Base-by-base conservation (phyloP, 2,329 filamentous ascomycete species). In the Berkeleyomyces basicola region DNA sequence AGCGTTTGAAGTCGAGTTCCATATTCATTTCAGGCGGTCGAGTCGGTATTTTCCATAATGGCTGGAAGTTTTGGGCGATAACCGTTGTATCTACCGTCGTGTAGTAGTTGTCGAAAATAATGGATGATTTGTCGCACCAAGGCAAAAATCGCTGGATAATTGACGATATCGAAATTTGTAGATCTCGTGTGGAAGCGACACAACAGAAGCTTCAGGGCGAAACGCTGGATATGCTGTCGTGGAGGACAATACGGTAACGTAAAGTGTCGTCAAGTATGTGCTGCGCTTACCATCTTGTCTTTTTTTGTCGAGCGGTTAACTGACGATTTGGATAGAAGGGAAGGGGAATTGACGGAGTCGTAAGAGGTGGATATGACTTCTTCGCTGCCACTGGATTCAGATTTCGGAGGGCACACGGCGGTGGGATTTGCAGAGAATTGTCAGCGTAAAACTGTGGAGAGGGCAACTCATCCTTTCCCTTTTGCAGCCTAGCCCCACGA, bases 231-330 rank as follows among this genome's bases (percentile, higher is more conserved):
- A 57, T 58, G 46, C 7, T 59, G 44, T 59, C 61, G 61, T 47
- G 59, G 31, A 59, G 14, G 58, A 46, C 43, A n/a, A 57, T 61
- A 39, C 16, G 46, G 33, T 42, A 9, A 44, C 43, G 62, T 61
- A 23, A 11, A 55, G 14, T n/a, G 51, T 43, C 43, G 37, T 59
- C 37, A 46, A 31, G 46, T 57, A 51, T 40, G 23, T 61, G 68
- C 66, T 69, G 71, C 71, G 72, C 82, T 83, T 81, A 86, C 83
- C 83, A 86, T 86, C 75, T 84, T 86, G 82, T 78, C 78, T 80
- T 61, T 64, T 23, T 62, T 64, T 64, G 63, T 64, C 63, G 60
- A 64, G 60, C 57, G 63, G 63, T 62, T 62, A 64, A 64, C 63
- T 64, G 59, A 62, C 63, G 57, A 64, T 61, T 64, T 61, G 59